Base-by-base conservation (phyloP, 495 filamentous ascomycete genomes). In the Aspergillus bertholletiae region DNA sequence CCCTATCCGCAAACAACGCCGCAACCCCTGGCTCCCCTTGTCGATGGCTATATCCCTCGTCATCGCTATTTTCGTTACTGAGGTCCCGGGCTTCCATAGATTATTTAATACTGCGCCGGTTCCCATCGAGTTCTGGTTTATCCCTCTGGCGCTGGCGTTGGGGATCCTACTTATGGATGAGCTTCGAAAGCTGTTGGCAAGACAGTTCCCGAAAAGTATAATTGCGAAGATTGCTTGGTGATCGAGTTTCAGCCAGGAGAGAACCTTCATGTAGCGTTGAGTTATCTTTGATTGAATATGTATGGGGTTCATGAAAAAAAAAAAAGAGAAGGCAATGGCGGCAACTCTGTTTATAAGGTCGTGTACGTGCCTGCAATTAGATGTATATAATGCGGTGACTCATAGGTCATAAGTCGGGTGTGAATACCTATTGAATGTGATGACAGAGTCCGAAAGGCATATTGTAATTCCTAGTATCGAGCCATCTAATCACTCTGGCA, bases 51-150 rank as follows among this genome's bases (percentile, higher is more conserved):
- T 79, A 22, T 73, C 71, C 13, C 59, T 82, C 0, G 60, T 66
- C 18, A 81, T 81, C 45, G 79, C 79, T 34, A 65, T 80, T 15
- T 78, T 82, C 46, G 78, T 79, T 17, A 78, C 78, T 5, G 74
- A 82, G 53, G 74, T 72, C 4, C 77, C 75, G 0, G 75, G 73
- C 4, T 60, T 82, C 7, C 77, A 81, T 56, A 57, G 18, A 1
- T 58, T 81, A 35, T 80, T 82, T 51, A 58, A 60, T 7, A 82
- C 79, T 0, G 74, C 75, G 12, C 61, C 67, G 5, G 75, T 80
- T 0, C 79, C 79, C 4, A 62, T 77, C 4, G 68, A 79, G 68
- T 78, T 70, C 53, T 82, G 76, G 76, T 64, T 79, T n/a, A 64
- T 81, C 43, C 79, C 79, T 0, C 39, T 80, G 5, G 72, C 71